Percentiles rank a stretch among this genome's conserved stretches.
Conservation (phyloP, 345 rosid species). For the Ricinus communis region DNA sequence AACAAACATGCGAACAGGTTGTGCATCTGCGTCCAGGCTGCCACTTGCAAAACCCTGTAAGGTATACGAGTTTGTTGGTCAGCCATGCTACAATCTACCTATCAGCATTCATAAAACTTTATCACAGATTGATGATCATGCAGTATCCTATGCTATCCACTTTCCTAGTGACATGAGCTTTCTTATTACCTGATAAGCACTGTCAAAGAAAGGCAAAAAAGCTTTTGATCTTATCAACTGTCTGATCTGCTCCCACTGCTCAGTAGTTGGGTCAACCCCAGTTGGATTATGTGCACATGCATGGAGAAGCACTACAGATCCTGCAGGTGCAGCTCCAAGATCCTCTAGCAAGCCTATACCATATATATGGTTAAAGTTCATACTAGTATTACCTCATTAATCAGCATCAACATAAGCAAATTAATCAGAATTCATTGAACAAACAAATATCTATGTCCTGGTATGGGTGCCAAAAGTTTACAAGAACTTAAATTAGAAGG, state of each 20-base stretch:
- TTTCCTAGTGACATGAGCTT: not conserved
- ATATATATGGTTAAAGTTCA: not conserved
- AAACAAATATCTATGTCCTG: too few species aligned
- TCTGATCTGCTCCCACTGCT: constrained; percentile 25
- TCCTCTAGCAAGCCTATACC: constrained; percentile 73
- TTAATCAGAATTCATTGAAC: not conserved
- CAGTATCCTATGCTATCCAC: not conserved
- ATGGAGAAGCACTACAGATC: constrained; percentile 90
- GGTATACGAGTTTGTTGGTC: not conserved
- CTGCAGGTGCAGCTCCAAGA: constrained; percentile 83
- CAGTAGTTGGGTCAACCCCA: constrained; percentile 80
- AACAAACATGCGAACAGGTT: constrained; percentile 45
- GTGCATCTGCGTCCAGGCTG: constrained; percentile 50
- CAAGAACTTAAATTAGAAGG: not conserved
- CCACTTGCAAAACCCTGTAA: constrained; percentile 53
- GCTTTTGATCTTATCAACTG: constrained; percentile 24
- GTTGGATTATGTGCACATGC: constrained; percentile 99
- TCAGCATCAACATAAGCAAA: not conserved
- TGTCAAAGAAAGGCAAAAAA: constrained; percentile 22
- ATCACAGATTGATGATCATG: not conserved
- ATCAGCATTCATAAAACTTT: constrained; percentile 5
- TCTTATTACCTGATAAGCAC: constrained; percentile 19
- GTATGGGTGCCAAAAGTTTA: not conserved
- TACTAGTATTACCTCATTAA: not conserved
- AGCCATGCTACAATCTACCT: not conserved